phyloP scores from a whole-genome alignment of 192 early-diverging fungal genomes.

The Rhizoclosmatium sp. region DNA sequence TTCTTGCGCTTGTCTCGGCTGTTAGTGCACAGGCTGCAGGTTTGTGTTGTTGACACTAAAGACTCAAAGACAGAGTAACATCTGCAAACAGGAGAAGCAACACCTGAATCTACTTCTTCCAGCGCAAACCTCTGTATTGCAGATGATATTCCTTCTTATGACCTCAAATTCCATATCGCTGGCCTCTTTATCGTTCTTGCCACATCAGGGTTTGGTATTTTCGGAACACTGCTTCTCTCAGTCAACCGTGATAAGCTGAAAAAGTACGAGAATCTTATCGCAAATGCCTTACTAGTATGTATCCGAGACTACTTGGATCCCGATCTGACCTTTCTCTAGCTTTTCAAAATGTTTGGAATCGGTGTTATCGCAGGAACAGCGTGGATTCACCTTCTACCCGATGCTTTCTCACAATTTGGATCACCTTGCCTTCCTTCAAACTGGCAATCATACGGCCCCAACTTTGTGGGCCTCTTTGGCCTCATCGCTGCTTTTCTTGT shows the following conservation, averaged over 20 bases:
- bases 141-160: neutral
- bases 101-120: too few relatives aligned
- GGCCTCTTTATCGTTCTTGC: constrained; percentile 33
- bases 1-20: too few relatives aligned
- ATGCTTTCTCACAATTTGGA: constrained; percentile 35
- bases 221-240: constrained; percentile 18
- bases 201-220: constrained; percentile 26
- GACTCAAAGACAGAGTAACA: too few relatives aligned
- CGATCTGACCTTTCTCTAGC: constrained; percentile 9
- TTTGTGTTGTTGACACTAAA: too few relatives aligned
- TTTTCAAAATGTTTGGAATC: constrained; percentile 60
- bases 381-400: constrained; percentile 55
- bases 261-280: neutral
- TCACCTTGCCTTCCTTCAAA: constrained; percentile 17
- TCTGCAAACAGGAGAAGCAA: too few relatives aligned
- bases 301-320: neutral
- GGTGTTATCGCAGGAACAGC: constrained; percentile 59
- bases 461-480: constrained; percentile 50
- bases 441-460: constrained; percentile 32
- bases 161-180: constrained; percentile 30
- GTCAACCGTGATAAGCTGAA: neutral
- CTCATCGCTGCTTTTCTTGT: constrained; percentile 45
- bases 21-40: too few relatives aligned
- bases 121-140: too few relatives aligned
- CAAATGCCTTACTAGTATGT: neutral